Evolutionary conservation across 2,329 filamentous ascomycete genomes (phyloP).

Genomic region (Aspergillus sp.): DNA sequence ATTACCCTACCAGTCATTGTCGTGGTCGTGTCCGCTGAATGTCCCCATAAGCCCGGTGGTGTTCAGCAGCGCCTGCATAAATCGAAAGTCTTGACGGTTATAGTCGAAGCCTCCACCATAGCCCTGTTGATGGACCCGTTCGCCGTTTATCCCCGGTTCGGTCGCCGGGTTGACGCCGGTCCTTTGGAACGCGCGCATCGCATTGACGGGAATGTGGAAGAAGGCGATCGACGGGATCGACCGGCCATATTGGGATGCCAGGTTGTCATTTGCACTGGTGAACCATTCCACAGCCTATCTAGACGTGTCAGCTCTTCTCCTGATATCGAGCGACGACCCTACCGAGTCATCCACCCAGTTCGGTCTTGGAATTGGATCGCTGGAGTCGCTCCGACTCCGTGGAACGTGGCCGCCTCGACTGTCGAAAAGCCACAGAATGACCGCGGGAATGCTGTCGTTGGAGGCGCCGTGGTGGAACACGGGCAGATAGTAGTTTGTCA

Average conservation of each 20-base stretch:
- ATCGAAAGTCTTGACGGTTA: slow-evolving; percentile 45
- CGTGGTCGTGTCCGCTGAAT: slow-evolving; percentile 60
- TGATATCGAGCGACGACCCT: too few species aligned
- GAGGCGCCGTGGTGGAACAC: slow-evolving; percentile 40
- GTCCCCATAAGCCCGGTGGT: slow-evolving; percentile 48
- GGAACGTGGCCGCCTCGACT: slow-evolving; percentile 45
- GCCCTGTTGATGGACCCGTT: slow-evolving; percentile 28
- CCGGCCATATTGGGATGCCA: slow-evolving; percentile 22
- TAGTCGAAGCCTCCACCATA: slow-evolving; percentile 18
- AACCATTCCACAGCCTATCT: slow-evolving; percentile 41
- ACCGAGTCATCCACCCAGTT: slow-evolving; percentile 39
- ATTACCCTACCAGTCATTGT: slow-evolving; percentile 49
- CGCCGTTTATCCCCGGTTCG: slow-evolving; percentile 41
- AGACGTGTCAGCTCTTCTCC: too few species aligned
- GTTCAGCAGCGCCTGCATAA: slow-evolving; percentile 52
- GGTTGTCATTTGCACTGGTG: slow-evolving; percentile 17
- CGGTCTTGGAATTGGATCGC: slow-evolving; percentile 19
- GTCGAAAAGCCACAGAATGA: slow-evolving; percentile 65
- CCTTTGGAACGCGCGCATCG: slow-evolving; percentile 35
- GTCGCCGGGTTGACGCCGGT: slow-evolving; percentile 33
- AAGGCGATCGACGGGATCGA: slow-evolving; percentile 45
- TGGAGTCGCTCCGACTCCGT: background rate
- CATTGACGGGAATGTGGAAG: slow-evolving; percentile 44
- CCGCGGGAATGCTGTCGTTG: slow-evolving; percentile 22
- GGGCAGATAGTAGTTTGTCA: slow-evolving; percentile 48